These are phyloP conservation scores for Termitomyces sp. DNA, from an alignment of 768 basidiomycete species.

Conservation along the genomic window DNA sequence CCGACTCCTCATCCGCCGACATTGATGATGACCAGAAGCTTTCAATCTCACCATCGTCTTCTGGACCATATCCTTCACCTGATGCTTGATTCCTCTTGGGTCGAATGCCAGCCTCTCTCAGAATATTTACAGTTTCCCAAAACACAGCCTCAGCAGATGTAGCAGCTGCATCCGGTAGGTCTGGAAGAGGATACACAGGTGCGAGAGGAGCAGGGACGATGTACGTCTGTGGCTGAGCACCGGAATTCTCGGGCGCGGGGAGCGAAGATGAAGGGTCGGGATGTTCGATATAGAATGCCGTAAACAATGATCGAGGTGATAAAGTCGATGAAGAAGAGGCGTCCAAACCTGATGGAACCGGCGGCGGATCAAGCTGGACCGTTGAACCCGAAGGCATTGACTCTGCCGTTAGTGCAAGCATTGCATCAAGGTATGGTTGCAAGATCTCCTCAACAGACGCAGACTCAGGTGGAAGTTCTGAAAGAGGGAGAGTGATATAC, in stretches of 20 bases:
- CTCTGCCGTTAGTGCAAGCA: slow-evolving; percentile 29
- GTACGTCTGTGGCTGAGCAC: not conserved
- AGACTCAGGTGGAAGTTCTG: slow-evolving; percentile 7
- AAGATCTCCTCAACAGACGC: slow-evolving; percentile 39
- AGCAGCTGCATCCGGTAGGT: slow-evolving; percentile 55
- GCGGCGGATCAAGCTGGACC: not conserved
- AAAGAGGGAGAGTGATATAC: slow-evolving; percentile 52
- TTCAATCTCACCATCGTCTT: slow-evolving; percentile 2
- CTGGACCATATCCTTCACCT: not conserved
- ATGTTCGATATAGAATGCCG: slow-evolving; percentile 53
- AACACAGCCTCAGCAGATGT: slow-evolving; percentile 55
- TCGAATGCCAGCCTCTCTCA: slow-evolving; percentile 17
- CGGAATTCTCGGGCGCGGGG: not conserved
- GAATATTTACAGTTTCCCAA: slow-evolving; percentile 35
- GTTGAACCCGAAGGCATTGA: not conserved
- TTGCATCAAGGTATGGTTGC: slow-evolving; percentile 54
- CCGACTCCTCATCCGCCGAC: slow-evolving; percentile 11
- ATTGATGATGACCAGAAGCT: slow-evolving; percentile 18
- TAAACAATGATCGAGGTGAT: slow-evolving; percentile 41
- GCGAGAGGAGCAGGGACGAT: slow-evolving; percentile 27
- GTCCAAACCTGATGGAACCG: slow-evolving; percentile 12
- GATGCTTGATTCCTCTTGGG: slow-evolving; percentile 7
- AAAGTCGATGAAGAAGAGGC: slow-evolving; percentile 2
- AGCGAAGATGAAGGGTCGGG: slow-evolving; percentile 8
- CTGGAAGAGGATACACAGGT: slow-evolving; percentile 37